Evolutionary conservation across 1,284 basidiomycete species (phyloP), one percentile per base, ranked within the genome.

Genomic region (Schizophyllum amplum): DNA sequence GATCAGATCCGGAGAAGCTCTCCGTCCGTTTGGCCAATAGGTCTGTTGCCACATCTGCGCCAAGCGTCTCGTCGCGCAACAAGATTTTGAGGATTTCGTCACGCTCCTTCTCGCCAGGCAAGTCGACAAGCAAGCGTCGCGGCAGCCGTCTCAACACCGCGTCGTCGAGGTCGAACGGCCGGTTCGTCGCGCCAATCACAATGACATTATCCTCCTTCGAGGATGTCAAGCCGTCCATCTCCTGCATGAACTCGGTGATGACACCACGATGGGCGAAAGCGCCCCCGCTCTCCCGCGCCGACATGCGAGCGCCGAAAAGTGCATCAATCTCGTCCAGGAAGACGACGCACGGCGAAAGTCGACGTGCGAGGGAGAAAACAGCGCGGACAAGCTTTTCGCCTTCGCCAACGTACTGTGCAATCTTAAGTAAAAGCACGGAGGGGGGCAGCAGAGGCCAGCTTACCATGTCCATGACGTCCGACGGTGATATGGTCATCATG

Each of bases 291-390:
- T 92, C 90, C 22, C 90, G 82, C 17, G 84, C 81, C 52, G 88
- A 88, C 63, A 86, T 84, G 23, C 95, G 86, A 24, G 94, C 92
- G 25, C 92, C 92, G 62, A 98, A 94, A 1, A 98, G 78, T 1
- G 92, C 92, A 67, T 98, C 95, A 56, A 98, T 91, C 71, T 98
- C 95, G 70, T 98, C 95, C 60, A 98, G 78, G 74, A 98, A 98
- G 55, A 98, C 84, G 55, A 98, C 93, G 64, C 94, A 96, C 0
- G 95, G 95, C 1, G 94, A 90, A 17, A 97, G 73, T 47, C 84
- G 81, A 25, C 94, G 82, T 1, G 95, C 95, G 26, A 98, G 81
- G 46, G 87, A 85, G 72, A 98, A 98, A 6, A 96, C 86, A 0
- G 93, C 89, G 57, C 87, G 86, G 51, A 98, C 91, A 47, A 97